These are phyloP conservation scores for Castanea sativa DNA, from an alignment of 306 rosid genomes.

Conservation along the genomic window DNA sequence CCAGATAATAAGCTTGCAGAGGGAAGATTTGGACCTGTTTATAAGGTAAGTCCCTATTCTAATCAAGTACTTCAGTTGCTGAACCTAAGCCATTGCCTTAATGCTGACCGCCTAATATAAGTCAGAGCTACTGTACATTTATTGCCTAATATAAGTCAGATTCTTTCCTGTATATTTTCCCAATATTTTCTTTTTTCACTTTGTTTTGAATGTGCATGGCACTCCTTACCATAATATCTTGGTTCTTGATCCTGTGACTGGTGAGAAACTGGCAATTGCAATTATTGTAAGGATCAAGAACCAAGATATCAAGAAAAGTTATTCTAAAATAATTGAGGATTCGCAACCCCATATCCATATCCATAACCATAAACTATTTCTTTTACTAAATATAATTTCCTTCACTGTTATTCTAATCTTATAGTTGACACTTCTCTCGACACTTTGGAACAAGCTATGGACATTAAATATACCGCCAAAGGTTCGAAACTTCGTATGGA, in stretches of 20 bases:
- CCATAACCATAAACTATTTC: background rate
- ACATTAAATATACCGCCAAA: too few relatives aligned
- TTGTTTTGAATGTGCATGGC: background rate
- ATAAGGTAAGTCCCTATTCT: too few relatives aligned
- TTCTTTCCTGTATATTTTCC: background rate
- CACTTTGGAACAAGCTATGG: too few relatives aligned
- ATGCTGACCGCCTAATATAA: background rate
- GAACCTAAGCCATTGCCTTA: slow-evolving; percentile 15
- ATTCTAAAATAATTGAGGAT: background rate
- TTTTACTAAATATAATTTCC: background rate
- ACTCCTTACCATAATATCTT: background rate
- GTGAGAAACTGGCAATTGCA: background rate
- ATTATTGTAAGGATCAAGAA: background rate
- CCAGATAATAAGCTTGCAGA: too few relatives aligned
- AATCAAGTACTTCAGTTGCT: too few relatives aligned
- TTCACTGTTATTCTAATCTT: background rate
- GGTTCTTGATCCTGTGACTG: background rate
- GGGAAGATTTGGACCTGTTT: too few relatives aligned
- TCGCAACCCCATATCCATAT: background rate
- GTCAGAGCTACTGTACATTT: background rate
- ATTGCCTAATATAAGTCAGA: background rate
- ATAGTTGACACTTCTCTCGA: too few relatives aligned
- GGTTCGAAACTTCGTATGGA: too few relatives aligned
- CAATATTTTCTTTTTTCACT: background rate
- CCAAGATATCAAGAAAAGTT: background rate